phyloP scores from a whole-genome alignment of 352 stramenopile genomes.

The Plasmopara muralis region DNA sequence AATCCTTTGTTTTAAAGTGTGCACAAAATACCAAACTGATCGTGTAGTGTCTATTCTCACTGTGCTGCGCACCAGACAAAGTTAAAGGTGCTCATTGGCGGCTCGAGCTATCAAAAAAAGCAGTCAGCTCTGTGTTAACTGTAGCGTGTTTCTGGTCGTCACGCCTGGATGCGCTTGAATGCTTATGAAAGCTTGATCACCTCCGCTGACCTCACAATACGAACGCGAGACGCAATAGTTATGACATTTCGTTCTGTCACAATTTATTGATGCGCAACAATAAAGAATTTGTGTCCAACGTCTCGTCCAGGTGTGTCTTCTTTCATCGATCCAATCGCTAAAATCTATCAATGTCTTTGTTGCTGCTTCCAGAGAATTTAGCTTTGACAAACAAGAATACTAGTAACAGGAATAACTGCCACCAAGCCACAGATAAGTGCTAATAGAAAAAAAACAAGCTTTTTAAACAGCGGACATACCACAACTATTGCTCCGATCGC shows the following conservation, averaged over 20 bases:
- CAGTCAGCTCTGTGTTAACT: slow-evolving; percentile 36
- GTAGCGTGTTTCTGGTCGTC: slow-evolving; percentile 29
- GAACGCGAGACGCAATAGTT: slow-evolving; percentile 26
- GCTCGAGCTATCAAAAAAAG: slow-evolving; percentile 26
- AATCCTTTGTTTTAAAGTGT: too few species aligned
- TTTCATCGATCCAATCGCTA: neutral
- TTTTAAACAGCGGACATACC: slow-evolving; percentile 31
- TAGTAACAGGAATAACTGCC: slow-evolving; percentile 38
- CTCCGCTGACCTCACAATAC: slow-evolving; percentile 3
- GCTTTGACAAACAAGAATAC: slow-evolving; percentile 51
- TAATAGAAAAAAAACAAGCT: neutral
- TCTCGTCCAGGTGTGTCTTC: too few species aligned
- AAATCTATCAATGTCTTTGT: slow-evolving; percentile 24
- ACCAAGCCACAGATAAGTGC: slow-evolving; percentile 3
- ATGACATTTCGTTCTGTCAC: slow-evolving; percentile 20
- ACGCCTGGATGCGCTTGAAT: slow-evolving; percentile 28
- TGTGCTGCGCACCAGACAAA: too few species aligned
- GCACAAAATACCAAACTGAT: too few species aligned
- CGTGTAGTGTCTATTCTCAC: too few species aligned
- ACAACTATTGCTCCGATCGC: slow-evolving; percentile 57
- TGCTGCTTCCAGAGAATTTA: slow-evolving; percentile 30
- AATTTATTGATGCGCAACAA: neutral
- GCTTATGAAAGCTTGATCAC: slow-evolving; percentile 7
- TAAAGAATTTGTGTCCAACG: too few species aligned
- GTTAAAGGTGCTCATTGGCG: slow-evolving; percentile 6